Evolutionary conservation across 2,329 filamentous ascomycete species (phyloP), one percentile per base, ranked within the genome.

Genomic region (Neofusicoccum sp.): DNA sequence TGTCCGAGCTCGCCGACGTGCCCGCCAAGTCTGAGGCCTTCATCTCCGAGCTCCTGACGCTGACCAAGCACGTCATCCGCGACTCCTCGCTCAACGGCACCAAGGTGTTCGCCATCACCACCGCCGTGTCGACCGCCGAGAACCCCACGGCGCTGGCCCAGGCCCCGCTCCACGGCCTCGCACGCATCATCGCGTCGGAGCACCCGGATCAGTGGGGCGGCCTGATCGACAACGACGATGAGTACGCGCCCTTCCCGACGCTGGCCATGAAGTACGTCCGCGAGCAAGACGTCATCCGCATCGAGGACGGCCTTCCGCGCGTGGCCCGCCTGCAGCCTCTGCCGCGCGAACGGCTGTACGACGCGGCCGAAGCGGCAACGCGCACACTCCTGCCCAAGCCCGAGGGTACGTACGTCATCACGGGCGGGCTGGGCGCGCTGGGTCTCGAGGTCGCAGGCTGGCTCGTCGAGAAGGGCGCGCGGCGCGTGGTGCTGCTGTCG

Each of bases 331-430:
- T 78, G 20, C 69, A 72, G 9, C 62, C 67, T 2, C 63, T 70
- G 8, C 63, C 67, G 53, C 48, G 61, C 16, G 30, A 44, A 34
- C 65, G 49, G n/a, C 63, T 30, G 8, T 5, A 34, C 20, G 11
- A 2, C 9, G 9, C 33, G 16, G 11, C 2, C 16, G 11, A 12
- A 8, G 31, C 33, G 14, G 41, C 58, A 9, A 26, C 28, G 5
- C 59, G 30, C 12, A 63, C 53, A 1, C 51, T 68, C 30, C 56
- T 66, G n/a, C 71, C 71, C 6, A 60, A 49, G 26, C 64, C 69
- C 20, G 67, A 73, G 12, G 76, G 77, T 3, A 79, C 77, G 0
- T 80, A 80, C 60, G 26, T 79, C 20, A 72, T 80, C 31, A 76
- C 76, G 9, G 76, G 77, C 45, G 76, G 76, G 1, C 67, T 78